phyloP scores from a whole-genome alignment of 1,139 yeast species.

The Geotrichum cucujoidarum region DNA sequence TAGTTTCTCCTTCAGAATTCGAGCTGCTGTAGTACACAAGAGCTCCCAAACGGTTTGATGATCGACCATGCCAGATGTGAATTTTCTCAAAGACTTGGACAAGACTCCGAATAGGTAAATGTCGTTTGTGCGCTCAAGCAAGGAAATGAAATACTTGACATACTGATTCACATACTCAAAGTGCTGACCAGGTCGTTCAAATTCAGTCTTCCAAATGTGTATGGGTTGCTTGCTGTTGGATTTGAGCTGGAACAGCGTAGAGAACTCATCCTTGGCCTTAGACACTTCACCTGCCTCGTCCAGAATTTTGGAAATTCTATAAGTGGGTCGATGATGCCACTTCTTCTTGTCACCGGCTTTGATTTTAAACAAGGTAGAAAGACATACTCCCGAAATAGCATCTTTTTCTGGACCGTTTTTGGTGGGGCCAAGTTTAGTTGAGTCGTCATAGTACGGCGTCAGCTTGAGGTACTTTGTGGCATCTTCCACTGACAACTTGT shows the following conservation, averaged over 20 bases:
- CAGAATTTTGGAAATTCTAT: constrained; percentile 61
- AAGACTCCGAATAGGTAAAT: constrained; percentile 54
- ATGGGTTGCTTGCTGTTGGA: constrained; percentile 63
- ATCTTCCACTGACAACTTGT: constrained; percentile 34
- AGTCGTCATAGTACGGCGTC: constrained; percentile 26
- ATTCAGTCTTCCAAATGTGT: constrained; percentile 89
- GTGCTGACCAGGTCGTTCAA: constrained; percentile 90
- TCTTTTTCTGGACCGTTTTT: constrained; percentile 13
- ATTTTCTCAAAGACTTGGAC: constrained; percentile 66
- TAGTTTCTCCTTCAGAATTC: constrained; percentile 45
- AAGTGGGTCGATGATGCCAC: constrained; percentile 89
- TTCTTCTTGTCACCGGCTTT: constrained; percentile 66
- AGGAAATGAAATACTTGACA: constrained; percentile 54
- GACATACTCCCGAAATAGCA: constrained; percentile 32
- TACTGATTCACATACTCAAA: constrained; percentile 73
- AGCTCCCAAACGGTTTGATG: constrained; percentile 62
- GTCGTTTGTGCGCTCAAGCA: constrained; percentile 54
- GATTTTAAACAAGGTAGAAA: constrained; percentile 41
- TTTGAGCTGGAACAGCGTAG: constrained; percentile 57
- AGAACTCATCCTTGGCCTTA: constrained; percentile 62
- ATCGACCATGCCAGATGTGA: constrained; percentile 67
- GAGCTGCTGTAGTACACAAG: constrained; percentile 47
- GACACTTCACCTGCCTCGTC: constrained; percentile 51
- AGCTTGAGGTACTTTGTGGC: constrained; percentile 42
- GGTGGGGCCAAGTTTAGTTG: constrained; percentile 13